phyloP scores from a whole-genome alignment of 1,284 basidiomycete species.

The Fistulinella cinereoalba region DNA sequence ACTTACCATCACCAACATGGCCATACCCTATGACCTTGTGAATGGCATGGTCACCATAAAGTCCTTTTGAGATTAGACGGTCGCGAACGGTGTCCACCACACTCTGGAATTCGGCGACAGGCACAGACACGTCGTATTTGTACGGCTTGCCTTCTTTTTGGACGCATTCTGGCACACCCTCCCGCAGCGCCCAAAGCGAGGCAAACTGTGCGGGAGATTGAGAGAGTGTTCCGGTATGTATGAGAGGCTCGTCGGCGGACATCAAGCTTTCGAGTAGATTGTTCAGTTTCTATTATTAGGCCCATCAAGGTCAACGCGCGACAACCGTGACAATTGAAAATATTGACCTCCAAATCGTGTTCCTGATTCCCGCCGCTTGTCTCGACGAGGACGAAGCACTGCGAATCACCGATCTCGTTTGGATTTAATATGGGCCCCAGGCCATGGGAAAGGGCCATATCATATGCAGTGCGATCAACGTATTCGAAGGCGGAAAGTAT shows the following conservation, averaged over 20 bases:
- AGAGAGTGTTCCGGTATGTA: slow-evolving; percentile 90
- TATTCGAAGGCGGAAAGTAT: slow-evolving; percentile 98
- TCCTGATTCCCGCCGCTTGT: slow-evolving; percentile 93
- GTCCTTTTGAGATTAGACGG: slow-evolving; percentile 69
- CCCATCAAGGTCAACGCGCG: slow-evolving; percentile 10
- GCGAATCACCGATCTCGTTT: slow-evolving; percentile 69
- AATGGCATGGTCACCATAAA: slow-evolving; percentile 71
- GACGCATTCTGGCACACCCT: slow-evolving; percentile 90
- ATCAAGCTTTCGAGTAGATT: slow-evolving; percentile 80
- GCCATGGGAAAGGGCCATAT: slow-evolving; percentile 78
- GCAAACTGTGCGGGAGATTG: slow-evolving; percentile 91
- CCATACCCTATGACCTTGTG: slow-evolving; percentile 90
- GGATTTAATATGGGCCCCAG: slow-evolving; percentile 65
- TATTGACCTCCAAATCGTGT: slow-evolving; percentile 87
- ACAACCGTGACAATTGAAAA: slow-evolving; percentile 1
- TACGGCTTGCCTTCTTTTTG: slow-evolving; percentile 95
- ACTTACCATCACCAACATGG: slow-evolving; percentile 92
- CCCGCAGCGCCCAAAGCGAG: slow-evolving; percentile 91
- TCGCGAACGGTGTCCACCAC: slow-evolving; percentile 83
- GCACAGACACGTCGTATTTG: slow-evolving; percentile 97
- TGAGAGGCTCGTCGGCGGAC: slow-evolving; percentile 69
- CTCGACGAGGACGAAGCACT: slow-evolving; percentile 92
- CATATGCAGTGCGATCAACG: slow-evolving; percentile 87
- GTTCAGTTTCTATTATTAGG: slow-evolving; percentile 75
- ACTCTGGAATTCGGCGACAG: slow-evolving; percentile 84